Percentiles rank a stretch among this genome's conserved stretches.
Conservation (phyloP, 441 rosid species). For the Mallotus japonicus region DNA sequence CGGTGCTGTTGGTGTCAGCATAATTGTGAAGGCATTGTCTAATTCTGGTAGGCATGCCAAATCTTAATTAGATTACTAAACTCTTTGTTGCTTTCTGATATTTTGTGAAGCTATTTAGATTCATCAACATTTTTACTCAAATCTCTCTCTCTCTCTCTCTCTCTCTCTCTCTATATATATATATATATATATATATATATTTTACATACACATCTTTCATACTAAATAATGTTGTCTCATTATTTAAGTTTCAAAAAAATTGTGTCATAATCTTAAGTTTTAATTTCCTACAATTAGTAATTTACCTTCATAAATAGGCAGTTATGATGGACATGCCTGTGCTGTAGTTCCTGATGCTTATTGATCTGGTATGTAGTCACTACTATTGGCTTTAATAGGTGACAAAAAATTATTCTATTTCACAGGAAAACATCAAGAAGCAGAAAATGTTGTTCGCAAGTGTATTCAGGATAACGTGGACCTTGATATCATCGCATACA, state of each 20-base stretch:
- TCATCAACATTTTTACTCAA: neutral
- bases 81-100: neutral
- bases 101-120: neutral
- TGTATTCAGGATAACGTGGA: constrained; percentile 43
- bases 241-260: neutral
- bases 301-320: constrained; percentile 11
- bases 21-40: constrained; percentile 68
- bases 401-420: no score
- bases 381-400: constrained; percentile 40
- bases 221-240: neutral
- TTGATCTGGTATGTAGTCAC: neutral
- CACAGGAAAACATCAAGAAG: constrained; percentile 49
- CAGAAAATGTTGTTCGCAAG: constrained; percentile 46
- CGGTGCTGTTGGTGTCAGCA: constrained; percentile 61
- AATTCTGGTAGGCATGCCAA: constrained; percentile 46
- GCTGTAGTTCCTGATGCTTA: neutral
- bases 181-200: no score
- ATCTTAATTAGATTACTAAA: neutral
- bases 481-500: constrained; percentile 79
- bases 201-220: constrained; percentile 6
- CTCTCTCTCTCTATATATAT: no score
- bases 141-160: neutral
- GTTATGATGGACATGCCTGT: neutral
- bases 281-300: neutral
- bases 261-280: neutral